Evolutionary conservation across 2,329 filamentous ascomycete species (phyloP).

Genomic region (Fusarium drepaniforme): DNA sequence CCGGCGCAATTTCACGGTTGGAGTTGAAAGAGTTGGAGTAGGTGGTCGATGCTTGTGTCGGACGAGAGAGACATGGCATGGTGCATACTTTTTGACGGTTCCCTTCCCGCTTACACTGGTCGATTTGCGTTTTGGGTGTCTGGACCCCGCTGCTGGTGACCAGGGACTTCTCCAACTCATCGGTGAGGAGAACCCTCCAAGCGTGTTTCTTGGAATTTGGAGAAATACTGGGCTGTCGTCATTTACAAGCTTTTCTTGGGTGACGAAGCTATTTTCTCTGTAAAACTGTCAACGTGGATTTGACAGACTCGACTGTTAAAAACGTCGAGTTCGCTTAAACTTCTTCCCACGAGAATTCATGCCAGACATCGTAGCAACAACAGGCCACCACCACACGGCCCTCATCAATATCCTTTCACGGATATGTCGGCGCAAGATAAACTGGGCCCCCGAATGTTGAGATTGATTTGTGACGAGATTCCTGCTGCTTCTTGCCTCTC

Average conservation of each 20-base stretch:
- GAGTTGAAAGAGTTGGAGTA: constrained; percentile 9
- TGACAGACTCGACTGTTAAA: neutral
- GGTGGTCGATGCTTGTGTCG: neutral
- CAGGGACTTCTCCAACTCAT: constrained; percentile 36
- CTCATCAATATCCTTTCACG: constrained; percentile 3
- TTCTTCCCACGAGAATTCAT: neutral
- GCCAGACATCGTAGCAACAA: neutral
- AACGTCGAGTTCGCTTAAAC: neutral
- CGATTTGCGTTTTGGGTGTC: neutral
- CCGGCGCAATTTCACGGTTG: constrained; percentile 2
- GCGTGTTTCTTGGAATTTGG: constrained; percentile 17
- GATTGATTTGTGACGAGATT: constrained; percentile 29
- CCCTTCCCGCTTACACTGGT: neutral
- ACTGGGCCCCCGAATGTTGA: constrained; percentile 18
- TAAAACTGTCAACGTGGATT: neutral
- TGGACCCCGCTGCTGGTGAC: neutral
- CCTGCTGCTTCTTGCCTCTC: constrained; percentile 14
- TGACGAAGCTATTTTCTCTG: neutral
- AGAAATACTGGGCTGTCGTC: constrained; percentile 32
- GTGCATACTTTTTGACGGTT: constrained; percentile 3
- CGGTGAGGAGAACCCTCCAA: constrained; percentile 34
- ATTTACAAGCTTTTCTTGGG: constrained; percentile 11
- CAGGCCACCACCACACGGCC: neutral
- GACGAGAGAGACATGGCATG: neutral
- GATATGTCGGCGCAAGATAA: constrained; percentile 31